Base-by-base conservation (phyloP, 2,329 filamentous ascomycete genomes). In the Fusarium circinatum region DNA sequence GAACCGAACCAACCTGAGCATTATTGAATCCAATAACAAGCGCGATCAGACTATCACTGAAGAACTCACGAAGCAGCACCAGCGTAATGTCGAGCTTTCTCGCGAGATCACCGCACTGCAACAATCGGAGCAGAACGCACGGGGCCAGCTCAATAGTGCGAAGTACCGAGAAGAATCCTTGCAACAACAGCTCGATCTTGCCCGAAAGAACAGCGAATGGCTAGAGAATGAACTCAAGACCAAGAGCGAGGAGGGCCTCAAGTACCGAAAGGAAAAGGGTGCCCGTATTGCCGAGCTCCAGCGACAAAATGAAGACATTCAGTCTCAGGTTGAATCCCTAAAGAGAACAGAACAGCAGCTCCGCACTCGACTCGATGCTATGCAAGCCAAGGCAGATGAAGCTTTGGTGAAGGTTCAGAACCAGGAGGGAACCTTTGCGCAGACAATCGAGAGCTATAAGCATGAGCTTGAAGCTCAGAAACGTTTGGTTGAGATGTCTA, bases 231-330 rank as follows among this genome's bases (percentile, higher is more conserved):
- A 99, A 82, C 88, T 98, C 28, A 96, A 97, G 85, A 95, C 94
- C 1, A 97, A 98, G 84, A 92, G 90, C 70, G 90, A 92, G 14
- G 96, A 99, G 80, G 91, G 94, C 54, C 89, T 96, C 75, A 98
- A 95, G 79, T 96, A 93, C 83, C 91, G 96, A 72, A 98, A 98
- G 80, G 96, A 99, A 80, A 98, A 98, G 87, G 94, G 94, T 71
- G 92, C 94, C 4, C 93, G 94, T 44, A 94, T 98, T 76, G 90
- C 95, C 14, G 94, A 97, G 78, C 89, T 99, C 34, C 94, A 98
- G 82, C 93, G 95, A 60, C 90, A 93, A 69, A 93, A 96, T 75
- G 96, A 98, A 76, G 96, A 99, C 75, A 90, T 93, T 49, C 91
- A 89, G 72, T 92, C 93, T 26, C 92, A 89, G 38, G 88, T 95